These are phyloP conservation scores for Elsinoe fawcettii DNA, from an alignment of 2,329 filamentous ascomycete genomes.

Conservation along the genomic window DNA sequence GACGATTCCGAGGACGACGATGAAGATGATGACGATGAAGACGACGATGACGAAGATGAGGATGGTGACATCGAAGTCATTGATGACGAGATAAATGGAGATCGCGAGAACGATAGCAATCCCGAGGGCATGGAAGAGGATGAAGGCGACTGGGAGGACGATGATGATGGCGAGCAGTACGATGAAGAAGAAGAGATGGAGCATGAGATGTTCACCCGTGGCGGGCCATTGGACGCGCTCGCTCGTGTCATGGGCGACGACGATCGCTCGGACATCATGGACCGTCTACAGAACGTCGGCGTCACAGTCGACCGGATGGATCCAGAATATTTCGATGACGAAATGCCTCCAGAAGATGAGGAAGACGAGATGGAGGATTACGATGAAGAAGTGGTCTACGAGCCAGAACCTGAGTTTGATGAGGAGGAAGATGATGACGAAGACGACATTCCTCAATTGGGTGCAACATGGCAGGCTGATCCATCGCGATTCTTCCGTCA, in stretches of 20 bases:
- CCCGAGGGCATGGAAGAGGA: constrained; percentile 40
- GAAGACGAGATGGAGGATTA: constrained; percentile 52
- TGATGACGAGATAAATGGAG: constrained; percentile 42
- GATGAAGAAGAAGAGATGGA: constrained; percentile 44
- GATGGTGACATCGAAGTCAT: constrained; percentile 40
- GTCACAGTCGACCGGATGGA: constrained; percentile 36
- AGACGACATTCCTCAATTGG: constrained; percentile 22
- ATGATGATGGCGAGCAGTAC: constrained; percentile 44
- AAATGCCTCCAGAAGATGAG: constrained; percentile 47
- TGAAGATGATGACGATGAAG: constrained; percentile 55
- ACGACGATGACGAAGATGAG: constrained; percentile 50
- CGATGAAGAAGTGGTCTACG: constrained; percentile 55
- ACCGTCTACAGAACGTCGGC: constrained; percentile 35
- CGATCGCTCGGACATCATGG: constrained; percentile 31
- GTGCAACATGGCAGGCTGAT: constrained; percentile 44
- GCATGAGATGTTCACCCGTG: constrained; percentile 43
- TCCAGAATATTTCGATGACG: constrained; percentile 48
- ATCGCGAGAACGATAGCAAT: constrained; percentile 42
- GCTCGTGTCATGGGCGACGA: constrained; percentile 28
- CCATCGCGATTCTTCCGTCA: constrained; percentile 32
- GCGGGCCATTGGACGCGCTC: constrained; percentile 13
- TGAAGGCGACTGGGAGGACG: constrained; percentile 35
- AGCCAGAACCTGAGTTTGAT: constrained; percentile 36
- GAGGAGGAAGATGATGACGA: constrained; percentile 36
- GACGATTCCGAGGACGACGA: constrained; percentile 50